Evolutionary conservation across 2,329 filamentous ascomycete genomes (phyloP), one percentile per base, ranked within the genome.

Genomic region (Ambrosiella beaveri): DNA sequence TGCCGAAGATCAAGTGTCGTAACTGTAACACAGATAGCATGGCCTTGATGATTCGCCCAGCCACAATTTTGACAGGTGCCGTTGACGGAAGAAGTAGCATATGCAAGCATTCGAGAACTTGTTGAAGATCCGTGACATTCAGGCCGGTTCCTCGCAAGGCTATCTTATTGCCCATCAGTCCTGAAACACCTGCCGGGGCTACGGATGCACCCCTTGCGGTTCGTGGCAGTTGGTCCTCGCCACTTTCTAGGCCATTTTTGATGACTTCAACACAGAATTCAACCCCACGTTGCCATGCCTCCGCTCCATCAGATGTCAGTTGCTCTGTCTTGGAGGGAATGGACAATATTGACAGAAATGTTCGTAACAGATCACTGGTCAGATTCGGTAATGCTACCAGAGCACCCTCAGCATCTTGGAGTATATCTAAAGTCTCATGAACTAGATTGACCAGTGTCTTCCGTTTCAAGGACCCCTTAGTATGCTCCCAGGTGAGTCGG

Each of bases 401-500:
- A 1, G 74, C 76, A 12, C 81, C 81, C 57, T 82, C 78, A 2
- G 71, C 69, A 0, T 74, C 77, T 1, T 82, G 79, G 2, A 95
- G 74, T 15, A 82, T 81, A 63, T 95, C 82, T 2, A 81, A 83
- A 61, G 97, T 84, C 69, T 95, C 89, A 62, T 88, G 82, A 62
- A 95, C 74, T 13, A 96, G 73, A 5, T 85, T 80, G 64, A 84
- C 78, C n/a, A 91, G 74, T 0, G 89, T 91, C 67, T 88, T 94
- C 61, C 76, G 74, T 65, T 82, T 85, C 62, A 97, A 70, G 61
- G 78, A 83, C 17, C 75, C 71, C 38, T 84, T 74, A 19, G 86
- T 85, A 57, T 84, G 78, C 62, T 85, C 81, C 53, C 94, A 77
- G 27, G 85, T 79, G 35, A 83, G 74, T 57, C 88, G 83, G 59